phyloP scores from a whole-genome alignment of 2,329 filamentous ascomycete species.

The Hypoxylon sp. region DNA sequence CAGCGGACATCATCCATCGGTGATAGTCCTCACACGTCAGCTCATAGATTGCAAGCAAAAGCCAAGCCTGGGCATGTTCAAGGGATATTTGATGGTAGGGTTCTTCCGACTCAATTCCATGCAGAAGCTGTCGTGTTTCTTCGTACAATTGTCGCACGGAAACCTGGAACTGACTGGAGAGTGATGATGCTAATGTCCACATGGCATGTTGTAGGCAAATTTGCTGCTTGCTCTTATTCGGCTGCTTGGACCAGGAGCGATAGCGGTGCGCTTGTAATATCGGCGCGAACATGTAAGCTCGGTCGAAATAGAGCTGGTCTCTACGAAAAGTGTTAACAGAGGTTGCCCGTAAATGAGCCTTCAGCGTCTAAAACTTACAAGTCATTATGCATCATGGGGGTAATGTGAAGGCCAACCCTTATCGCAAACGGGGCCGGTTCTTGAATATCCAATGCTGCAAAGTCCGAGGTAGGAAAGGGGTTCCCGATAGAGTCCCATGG shows the following conservation, averaged over 20 bases:
- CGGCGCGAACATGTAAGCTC: conserved; percentile 3
- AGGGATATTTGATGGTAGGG: conserved; percentile 1
- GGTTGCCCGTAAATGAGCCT: not conserved
- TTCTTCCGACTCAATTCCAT: no score
- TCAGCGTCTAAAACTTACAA: conserved; percentile 1
- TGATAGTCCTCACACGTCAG: not conserved
- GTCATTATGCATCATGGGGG: conserved; percentile 7
- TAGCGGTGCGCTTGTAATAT: conserved; percentile 9
- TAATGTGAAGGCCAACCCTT: not conserved
- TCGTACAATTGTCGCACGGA: no score
- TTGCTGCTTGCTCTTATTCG: no score
- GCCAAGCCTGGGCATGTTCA: conserved; percentile 9
- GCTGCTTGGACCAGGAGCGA: not conserved
- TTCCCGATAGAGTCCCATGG: conserved; percentile 3
- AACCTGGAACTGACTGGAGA: no score
- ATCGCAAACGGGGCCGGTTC: not conserved
- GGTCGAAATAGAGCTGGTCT: conserved; percentile 16
- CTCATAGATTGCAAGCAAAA: conserved; percentile 12
- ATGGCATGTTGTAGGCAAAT: no score
- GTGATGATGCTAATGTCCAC: no score
- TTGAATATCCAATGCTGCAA: not conserved
- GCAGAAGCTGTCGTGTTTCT: no score
- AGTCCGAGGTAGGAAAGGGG: conserved; percentile 2
- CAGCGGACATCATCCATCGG: conserved; percentile 4
- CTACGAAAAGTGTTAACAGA: not conserved